Conservation (phyloP, 345 rosid genomes). For the Bruguiera gymnorhiza region DNA sequence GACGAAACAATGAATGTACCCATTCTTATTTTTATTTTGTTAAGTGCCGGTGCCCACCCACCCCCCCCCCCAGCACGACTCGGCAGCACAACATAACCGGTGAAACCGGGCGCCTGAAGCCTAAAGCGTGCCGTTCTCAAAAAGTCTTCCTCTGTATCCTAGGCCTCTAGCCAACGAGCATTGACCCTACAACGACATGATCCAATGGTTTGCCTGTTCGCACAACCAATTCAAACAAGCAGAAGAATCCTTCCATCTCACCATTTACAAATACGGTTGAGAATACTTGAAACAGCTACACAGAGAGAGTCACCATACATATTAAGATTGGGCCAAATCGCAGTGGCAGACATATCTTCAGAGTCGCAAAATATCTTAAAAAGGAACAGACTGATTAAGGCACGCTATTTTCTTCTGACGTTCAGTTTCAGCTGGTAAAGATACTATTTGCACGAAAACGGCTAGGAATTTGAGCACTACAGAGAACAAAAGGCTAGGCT, state of each 20-base stretch:
- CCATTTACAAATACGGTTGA: not conserved
- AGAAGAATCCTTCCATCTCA: not conserved
- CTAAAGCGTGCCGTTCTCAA: no score
- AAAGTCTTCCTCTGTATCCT: no score
- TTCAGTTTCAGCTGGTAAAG: constrained; percentile 8
- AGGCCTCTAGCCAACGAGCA: no score
- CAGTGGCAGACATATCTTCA: no score
- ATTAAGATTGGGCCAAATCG: not conserved
- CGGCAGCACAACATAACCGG: no score
- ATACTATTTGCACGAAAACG: constrained; percentile 28
- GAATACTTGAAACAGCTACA: not conserved
- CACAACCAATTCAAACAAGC: not conserved
- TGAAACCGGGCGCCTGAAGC: no score
- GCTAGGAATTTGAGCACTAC: constrained; percentile 17
- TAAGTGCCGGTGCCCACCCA: no score
- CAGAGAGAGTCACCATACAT: not conserved
- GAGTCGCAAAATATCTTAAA: constrained; percentile 3
- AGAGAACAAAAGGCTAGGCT: constrained; percentile 6
- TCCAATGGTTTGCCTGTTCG: no score
- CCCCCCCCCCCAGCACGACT: no score
- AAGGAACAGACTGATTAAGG: constrained; percentile 1
- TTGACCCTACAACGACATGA: no score
- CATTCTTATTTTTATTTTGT: no score
- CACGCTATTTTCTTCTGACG: constrained; percentile 8
- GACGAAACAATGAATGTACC: no score